Evolutionary conservation across 2,329 filamentous ascomycete species (phyloP).

Genomic region (Trichocomaceae sp.): DNA sequence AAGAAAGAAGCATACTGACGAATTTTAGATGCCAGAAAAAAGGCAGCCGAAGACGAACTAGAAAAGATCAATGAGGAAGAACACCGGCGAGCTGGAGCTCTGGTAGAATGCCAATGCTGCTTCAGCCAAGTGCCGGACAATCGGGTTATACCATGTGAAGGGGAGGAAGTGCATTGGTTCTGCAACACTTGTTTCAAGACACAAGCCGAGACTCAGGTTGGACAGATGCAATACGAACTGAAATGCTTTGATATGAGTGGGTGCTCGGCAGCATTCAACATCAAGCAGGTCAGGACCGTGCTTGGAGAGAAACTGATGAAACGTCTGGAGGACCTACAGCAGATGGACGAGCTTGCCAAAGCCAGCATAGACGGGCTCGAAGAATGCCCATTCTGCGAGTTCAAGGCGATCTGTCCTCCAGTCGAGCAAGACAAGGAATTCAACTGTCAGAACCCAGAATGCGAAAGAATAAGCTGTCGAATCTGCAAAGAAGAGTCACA

Average conservation of each 20-base stretch:
- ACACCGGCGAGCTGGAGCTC: constrained; percentile 43
- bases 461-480: constrained; percentile 58
- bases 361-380: constrained; percentile 66
- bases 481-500: constrained; percentile 64
- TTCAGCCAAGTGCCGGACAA: constrained; percentile 61
- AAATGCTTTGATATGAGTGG: constrained; percentile 63
- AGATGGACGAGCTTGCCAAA: constrained; percentile 61
- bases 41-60: constrained; percentile 21
- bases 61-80: constrained; percentile 32
- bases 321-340: constrained; percentile 64
- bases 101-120: constrained; percentile 67
- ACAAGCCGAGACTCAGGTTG: constrained; percentile 63
- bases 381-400: constrained; percentile 76
- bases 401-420: constrained; percentile 65
- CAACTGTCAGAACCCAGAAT: constrained; percentile 60
- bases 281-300: constrained; percentile 49
- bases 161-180: constrained; percentile 56
- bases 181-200: constrained; percentile 60
- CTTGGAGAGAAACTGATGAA: constrained; percentile 53
- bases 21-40: constrained; percentile 9
- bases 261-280: constrained; percentile 58
- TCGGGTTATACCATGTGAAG: constrained; percentile 62
- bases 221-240: constrained; percentile 61
- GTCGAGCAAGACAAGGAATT: constrained; percentile 67
- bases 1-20: not conserved